Evolutionary conservation across 2,329 filamentous ascomycete genomes (phyloP).

Genomic region (Stemphylium vesicarium): DNA sequence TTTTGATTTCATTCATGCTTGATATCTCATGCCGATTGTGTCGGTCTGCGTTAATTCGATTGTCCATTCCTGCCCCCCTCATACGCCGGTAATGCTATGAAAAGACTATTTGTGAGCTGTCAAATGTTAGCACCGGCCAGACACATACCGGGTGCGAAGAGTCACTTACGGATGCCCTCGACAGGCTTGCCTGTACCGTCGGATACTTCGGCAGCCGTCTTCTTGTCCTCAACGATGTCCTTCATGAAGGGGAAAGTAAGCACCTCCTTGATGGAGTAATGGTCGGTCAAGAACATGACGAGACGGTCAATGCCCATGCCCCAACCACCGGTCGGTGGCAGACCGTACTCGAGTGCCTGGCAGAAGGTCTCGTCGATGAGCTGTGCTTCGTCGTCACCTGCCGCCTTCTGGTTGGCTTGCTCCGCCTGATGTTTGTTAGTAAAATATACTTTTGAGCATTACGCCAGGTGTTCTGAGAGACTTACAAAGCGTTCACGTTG

Average conservation of each 20-base stretch:
- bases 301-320: slow-evolving; percentile 94
- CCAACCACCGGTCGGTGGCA: slow-evolving; percentile 92
- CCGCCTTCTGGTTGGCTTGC: slow-evolving; percentile 89
- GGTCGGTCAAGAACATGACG: slow-evolving; percentile 94
- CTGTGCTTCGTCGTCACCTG: slow-evolving; percentile 97
- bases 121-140: slow-evolving; percentile 6
- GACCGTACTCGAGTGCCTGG: slow-evolving; percentile 83
- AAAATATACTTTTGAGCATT: neutral
- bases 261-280: slow-evolving; percentile 96
- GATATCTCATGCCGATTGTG: neutral
- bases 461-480: neutral
- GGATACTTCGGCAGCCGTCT: slow-evolving; percentile 67
- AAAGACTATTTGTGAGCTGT: slow-evolving; percentile 31
- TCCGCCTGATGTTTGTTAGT: slow-evolving; percentile 61
- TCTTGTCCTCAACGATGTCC: slow-evolving; percentile 58
- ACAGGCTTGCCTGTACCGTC: slow-evolving; percentile 64
- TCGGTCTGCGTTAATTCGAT: neutral
- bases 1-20: too few species aligned
- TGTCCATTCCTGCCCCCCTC: slow-evolving; percentile 1
- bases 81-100: slow-evolving; percentile 23
- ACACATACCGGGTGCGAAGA: too few species aligned
- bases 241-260: slow-evolving; percentile 98
- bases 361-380: slow-evolving; percentile 96
- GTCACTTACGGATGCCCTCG: slow-evolving; percentile 61
- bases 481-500: slow-evolving; percentile 74